Evolutionary conservation across 768 basidiomycete genomes (phyloP).

Genomic region (Lactarius tabidus): DNA sequence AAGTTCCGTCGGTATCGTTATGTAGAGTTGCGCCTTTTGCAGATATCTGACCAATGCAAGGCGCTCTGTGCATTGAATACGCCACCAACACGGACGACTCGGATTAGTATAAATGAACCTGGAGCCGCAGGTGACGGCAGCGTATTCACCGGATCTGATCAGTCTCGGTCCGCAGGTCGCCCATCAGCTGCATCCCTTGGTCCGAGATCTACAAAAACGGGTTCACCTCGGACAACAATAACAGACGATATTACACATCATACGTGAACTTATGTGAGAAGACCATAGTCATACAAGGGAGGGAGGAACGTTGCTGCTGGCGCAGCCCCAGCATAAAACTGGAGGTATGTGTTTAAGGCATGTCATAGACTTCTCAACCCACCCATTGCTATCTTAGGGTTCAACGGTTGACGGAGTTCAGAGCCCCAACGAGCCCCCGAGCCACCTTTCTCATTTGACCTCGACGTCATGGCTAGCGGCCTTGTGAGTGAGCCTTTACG

Average conservation of each 20-base stretch:
- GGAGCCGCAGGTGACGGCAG: background rate
- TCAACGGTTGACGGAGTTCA: background rate
- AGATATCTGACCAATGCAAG: background rate
- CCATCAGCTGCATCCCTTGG: background rate
- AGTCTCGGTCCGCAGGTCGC: background rate
- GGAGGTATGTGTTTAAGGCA: background rate
- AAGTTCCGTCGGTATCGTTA: background rate
- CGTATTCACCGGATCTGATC: background rate
- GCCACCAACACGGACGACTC: background rate
- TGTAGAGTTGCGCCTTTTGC: background rate
- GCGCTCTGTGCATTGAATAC: background rate
- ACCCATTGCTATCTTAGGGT: background rate
- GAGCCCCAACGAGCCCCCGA: background rate
- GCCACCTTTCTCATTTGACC: background rate
- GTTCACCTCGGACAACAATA: background rate
- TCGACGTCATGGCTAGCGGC: slow-evolving; percentile 8
- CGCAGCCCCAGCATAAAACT: background rate
- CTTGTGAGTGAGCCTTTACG: slow-evolving; percentile 60
- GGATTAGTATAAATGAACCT: background rate
- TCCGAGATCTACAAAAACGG: background rate
- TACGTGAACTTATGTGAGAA: background rate
- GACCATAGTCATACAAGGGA: background rate
- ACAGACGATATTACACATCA: background rate
- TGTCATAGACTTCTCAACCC: background rate
- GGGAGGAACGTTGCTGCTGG: background rate